These are phyloP conservation scores for Croton setiger DNA, from an alignment of 441 rosid species.

Conservation along the genomic window DNA sequence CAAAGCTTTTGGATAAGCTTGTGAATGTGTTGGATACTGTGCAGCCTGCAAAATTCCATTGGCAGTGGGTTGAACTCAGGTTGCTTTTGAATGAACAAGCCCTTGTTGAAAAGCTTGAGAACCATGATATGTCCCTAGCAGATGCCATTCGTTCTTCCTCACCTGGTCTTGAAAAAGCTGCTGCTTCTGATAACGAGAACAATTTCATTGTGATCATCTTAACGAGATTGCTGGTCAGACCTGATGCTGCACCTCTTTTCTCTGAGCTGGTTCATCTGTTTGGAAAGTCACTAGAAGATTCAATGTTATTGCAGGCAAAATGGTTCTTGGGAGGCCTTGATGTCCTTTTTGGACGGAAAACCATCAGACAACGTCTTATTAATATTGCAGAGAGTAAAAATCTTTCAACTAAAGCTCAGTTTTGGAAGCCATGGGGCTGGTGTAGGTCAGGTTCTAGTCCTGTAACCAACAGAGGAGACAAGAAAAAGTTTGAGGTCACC, in stretches of 20 bases:
- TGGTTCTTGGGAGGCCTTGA: constrained; percentile 92
- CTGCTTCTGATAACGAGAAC: constrained; percentile 90
- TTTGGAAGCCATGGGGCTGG: constrained; percentile 99
- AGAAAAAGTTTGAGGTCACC: constrained; percentile 59
- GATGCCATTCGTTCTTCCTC: constrained; percentile 80
- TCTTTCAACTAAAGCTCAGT: constrained; percentile 77
- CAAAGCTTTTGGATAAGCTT: constrained; percentile 79
- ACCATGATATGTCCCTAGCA: constrained; percentile 59
- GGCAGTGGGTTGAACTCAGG: constrained; percentile 99
- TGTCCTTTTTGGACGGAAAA: constrained; percentile 90
- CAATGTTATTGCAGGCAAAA: constrained; percentile 84
- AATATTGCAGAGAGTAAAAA: constrained; percentile 77
- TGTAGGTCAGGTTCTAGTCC: constrained; percentile 40
- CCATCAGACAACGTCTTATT: constrained; percentile 77
- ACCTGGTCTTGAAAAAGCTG: constrained; percentile 62
- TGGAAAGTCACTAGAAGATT: constrained; percentile 93
- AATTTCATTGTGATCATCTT: constrained; percentile 83
- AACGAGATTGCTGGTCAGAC: constrained; percentile 95
- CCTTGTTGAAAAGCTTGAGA: constrained; percentile 77
- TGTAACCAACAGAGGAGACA: constrained; percentile 44
- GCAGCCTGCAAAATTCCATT: constrained; percentile 98
- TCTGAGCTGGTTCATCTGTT: constrained; percentile 96
- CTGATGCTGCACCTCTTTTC: constrained; percentile 95
- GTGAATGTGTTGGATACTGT: constrained; percentile 75
- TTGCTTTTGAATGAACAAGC: constrained; percentile 97